phyloP scores from a whole-genome alignment of 208 protist genomes.

The Phytomonas serpens region DNA sequence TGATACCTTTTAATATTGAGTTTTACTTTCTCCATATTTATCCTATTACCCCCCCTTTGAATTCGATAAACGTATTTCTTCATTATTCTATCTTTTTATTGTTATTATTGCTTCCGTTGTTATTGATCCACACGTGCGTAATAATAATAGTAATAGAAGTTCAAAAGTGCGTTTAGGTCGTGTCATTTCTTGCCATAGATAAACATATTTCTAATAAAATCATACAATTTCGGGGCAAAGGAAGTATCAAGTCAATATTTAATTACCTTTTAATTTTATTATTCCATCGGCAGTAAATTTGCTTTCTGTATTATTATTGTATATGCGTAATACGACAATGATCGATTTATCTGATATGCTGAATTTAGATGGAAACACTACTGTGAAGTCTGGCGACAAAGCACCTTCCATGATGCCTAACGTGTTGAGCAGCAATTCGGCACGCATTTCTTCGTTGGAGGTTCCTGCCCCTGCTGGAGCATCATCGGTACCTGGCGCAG shows the following conservation, averaged over 20 bases:
- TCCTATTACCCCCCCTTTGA: neutral
- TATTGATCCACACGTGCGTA: neutral
- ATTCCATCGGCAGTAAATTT: neutral
- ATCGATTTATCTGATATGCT: neutral
- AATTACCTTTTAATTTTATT: neutral
- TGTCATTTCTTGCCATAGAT: neutral
- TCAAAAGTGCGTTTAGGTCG: neutral
- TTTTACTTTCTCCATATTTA: neutral
- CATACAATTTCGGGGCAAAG: neutral
- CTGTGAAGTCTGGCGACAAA: neutral
- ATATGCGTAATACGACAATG: neutral
- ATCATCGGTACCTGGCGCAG: neutral
- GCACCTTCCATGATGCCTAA: neutral
- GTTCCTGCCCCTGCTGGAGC: neutral
- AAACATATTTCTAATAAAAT: neutral
- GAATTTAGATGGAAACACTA: neutral
- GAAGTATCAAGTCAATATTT: neutral
- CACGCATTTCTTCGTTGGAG: neutral
- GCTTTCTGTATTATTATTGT: neutral
- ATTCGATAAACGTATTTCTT: neutral
- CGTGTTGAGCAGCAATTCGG: neutral
- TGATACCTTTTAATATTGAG: neutral
- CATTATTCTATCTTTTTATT: neutral
- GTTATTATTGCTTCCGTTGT: neutral
- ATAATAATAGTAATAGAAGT: constrained; percentile 9